Base-by-base conservation (phyloP, 1,284 basidiomycete species). In the Leccinum pachyderme region DNA sequence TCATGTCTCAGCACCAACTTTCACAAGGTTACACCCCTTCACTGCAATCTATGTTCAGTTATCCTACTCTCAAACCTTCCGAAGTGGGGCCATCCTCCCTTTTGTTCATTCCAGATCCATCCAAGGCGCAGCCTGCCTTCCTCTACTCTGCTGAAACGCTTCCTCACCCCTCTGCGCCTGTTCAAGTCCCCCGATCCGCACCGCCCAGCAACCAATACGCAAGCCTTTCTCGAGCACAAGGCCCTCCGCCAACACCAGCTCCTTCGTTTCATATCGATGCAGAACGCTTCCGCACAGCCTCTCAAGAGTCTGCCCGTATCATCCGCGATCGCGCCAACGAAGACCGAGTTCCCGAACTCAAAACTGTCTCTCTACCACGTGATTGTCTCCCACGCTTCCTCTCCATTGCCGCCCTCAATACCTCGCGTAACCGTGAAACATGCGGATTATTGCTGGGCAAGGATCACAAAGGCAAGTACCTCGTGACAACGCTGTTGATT, bases 401-500 rank as follows among this genome's bases (percentile, higher is more conserved):
- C 9, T 80, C 81, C 13, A 86, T 92, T 51, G 84, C 86, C 6
- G 67, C 74, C 4, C 72, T 78, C 18, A 91, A 90, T 62, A 87
- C 86, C 1, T 68, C 73, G 25, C 71, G 73, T 54, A 81, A 83
- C 57, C 70, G 79, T 22, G 87, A 89, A 70, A 87, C 87, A 5
- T 87, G 86, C 60, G 86, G 83, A 5, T 59, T 89, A 43, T 66
- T 89, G 44, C 71, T 89, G 7, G 86, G 86, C 12, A 79, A 72
- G 64, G 75, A 77, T 55, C 72, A 74, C 31, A 82, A 82, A n/a
- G 72, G 72, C 61, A 84, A 82, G 65, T 91, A 75, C 63, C 72
- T 81, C 1, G 87, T 95, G 8, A 86, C 87, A 52, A 89, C 87
- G 51, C 69, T 95, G 63, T 70, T 93, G 59, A 84, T 95, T 25